Evolutionary conservation across 352 stramenopile species (phyloP), one percentile per base, ranked within the genome.

Genomic region (Globisporangium spinosum): DNA sequence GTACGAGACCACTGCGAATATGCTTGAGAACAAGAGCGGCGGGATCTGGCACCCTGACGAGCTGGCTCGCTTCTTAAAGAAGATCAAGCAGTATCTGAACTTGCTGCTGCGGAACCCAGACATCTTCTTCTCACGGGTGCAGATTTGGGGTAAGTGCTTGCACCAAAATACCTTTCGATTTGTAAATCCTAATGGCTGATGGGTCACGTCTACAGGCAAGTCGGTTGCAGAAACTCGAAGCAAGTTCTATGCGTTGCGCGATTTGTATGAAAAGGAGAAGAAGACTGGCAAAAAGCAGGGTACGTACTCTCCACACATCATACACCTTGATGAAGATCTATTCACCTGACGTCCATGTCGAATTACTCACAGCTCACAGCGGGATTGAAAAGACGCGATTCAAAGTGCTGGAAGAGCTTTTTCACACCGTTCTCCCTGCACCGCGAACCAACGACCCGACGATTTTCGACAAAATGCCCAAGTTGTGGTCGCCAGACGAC

Each of bases 211-310:
- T 57, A 15, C 22, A 89, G 80, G 79, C 22, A 90, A 89, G 67
- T 86, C 78, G 9, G 73, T 90, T 17, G 74, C 71, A 6, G 81
- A 94, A 27, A 78, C 82, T 3, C 80, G 77, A 43, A 77, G 55
- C 64, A 94, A 94, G 70, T 93, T 94, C 57, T 91, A 92, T 63
- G 70, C 81, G 45, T 70, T 91, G 27, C 80, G 82, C 9, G 81
- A 91, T 1, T 68, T 94, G 32, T 90, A 85, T 65, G n/a, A 89
- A 4, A 76, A 70, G 2, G 79, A 90, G 47, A 78, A 80, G 20
- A 71, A 75, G n/a, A 22, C 57, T 17, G 23, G 13, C 34, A 61
- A 23, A 22, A 60, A 27, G 4, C 32, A 49, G 20, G 32, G 67
- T 72, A 43, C 49, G 65, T 38, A 10, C 20, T 29, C 9, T 12